Percentiles rank a stretch among this genome's conserved stretches.
Evolutionary conservation across 176 grass and related monocot species (phyloP).

Genomic region (Ensete glaucum): DNA sequence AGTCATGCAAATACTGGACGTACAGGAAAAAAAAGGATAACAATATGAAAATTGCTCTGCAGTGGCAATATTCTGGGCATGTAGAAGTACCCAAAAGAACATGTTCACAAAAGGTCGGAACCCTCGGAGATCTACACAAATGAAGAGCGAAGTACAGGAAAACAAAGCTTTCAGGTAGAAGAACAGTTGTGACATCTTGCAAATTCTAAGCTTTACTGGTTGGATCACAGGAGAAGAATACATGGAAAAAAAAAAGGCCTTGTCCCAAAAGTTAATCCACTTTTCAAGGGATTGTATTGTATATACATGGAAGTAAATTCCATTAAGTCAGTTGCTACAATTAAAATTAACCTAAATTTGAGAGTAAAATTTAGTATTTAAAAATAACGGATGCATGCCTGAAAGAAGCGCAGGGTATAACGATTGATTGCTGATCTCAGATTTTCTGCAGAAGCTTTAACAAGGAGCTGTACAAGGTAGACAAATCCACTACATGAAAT

Average conservation of each 20-base stretch:
- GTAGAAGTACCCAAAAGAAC: background rate
- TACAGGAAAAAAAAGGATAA: too few relatives aligned
- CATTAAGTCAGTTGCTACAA: background rate
- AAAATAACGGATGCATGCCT: background rate
- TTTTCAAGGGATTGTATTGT: background rate
- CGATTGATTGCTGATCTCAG: background rate
- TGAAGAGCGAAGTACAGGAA: too few relatives aligned
- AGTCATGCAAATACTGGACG: too few relatives aligned
- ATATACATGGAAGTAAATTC: slow-evolving; percentile 5
- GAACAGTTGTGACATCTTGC: too few relatives aligned
- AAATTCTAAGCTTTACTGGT: too few relatives aligned
- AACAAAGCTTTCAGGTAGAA: too few relatives aligned
- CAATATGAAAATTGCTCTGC: too few relatives aligned
- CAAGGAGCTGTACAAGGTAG: slow-evolving; percentile 9
- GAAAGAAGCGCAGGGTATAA: slow-evolving; percentile 2
- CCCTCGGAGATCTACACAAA: too few relatives aligned
- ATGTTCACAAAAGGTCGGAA: background rate
- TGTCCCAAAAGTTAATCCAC: background rate
- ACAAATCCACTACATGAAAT: slow-evolving; percentile 71
- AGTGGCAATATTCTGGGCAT: too few relatives aligned
- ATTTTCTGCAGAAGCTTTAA: background rate
- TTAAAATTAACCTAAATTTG: background rate
- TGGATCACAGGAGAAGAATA: background rate
- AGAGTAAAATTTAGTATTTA: background rate
- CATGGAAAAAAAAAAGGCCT: background rate